phyloP scores from a whole-genome alignment of 192 early-diverging fungal genomes.

The Coemansia asiatica region DNA sequence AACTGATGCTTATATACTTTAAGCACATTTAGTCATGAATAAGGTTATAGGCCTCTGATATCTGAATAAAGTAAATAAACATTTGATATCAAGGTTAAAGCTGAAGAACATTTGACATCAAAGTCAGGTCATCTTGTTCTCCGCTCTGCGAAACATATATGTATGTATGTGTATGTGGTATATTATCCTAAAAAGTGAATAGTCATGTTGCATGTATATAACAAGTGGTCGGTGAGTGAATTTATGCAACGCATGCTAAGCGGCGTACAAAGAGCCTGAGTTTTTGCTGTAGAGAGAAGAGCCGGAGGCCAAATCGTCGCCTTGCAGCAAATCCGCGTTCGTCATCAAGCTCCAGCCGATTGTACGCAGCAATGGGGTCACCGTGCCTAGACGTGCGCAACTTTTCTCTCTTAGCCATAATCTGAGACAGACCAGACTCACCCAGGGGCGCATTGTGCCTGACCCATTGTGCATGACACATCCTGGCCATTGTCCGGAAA shows the following conservation, averaged over 20 bases:
- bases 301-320: not conserved
- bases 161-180: too few species aligned
- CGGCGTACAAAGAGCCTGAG: not conserved
- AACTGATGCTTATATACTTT: too few species aligned
- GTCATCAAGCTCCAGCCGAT: not conserved
- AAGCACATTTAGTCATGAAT: too few species aligned
- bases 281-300: not conserved
- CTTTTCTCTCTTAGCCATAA: not conserved
- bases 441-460: not conserved
- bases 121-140: too few species aligned
- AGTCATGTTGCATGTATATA: too few species aligned
- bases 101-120: too few species aligned
- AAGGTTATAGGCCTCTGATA: too few species aligned
- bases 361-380: conserved; percentile 39
- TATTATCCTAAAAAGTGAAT: too few species aligned
- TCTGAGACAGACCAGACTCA: not conserved
- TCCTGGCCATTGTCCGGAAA: conserved; percentile 26
- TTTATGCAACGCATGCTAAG: not conserved
- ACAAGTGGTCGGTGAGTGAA: not conserved
- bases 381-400: conserved; percentile 36
- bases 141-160: too few species aligned
- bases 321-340: not conserved
- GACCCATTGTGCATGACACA: conserved; percentile 22
- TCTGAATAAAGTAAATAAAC: too few species aligned
- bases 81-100: too few species aligned